Evolutionary conservation across 1,139 yeast species (phyloP).

Genomic region (Hansenula lynferdii): DNA sequence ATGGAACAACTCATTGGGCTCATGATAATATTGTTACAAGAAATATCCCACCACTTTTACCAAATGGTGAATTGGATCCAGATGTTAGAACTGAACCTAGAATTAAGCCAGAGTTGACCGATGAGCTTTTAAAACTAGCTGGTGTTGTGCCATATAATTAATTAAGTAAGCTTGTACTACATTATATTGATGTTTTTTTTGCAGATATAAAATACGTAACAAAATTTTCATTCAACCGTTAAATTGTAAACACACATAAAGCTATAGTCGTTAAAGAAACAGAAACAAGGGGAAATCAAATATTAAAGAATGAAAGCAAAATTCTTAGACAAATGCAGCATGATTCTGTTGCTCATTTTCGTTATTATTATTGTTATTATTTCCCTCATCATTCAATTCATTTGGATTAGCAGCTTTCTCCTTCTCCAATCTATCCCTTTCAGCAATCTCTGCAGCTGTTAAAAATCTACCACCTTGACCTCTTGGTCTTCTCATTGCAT

Average conservation of each 20-base stretch:
- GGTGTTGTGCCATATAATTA: slow-evolving; percentile 13
- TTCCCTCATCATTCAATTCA: neutral
- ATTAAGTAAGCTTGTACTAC: neutral
- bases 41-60: slow-evolving; percentile 8
- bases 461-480: slow-evolving; percentile 98
- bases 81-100: slow-evolving; percentile 13
- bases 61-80: slow-evolving; percentile 16
- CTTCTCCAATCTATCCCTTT: slow-evolving; percentile 58
- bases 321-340: neutral
- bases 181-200: neutral
- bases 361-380: neutral
- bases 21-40: slow-evolving; percentile 22
- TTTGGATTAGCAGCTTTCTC: slow-evolving; percentile 24
- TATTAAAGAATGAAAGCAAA: neutral
- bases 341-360: neutral
- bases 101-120: slow-evolving; percentile 15
- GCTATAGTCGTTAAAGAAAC: no score
- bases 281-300: neutral
- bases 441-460: slow-evolving; percentile 96
- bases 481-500: slow-evolving; percentile 98
- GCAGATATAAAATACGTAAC: neutral
- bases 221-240: neutral
- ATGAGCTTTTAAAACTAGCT: slow-evolving; percentile 17
- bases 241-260: neutral
- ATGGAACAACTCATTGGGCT: slow-evolving; percentile 26